Percentiles rank a stretch among this genome's conserved stretches.
phyloP scores from a whole-genome alignment of 371 early-diverging fungal genomes.

The Mycotypha africana region DNA sequence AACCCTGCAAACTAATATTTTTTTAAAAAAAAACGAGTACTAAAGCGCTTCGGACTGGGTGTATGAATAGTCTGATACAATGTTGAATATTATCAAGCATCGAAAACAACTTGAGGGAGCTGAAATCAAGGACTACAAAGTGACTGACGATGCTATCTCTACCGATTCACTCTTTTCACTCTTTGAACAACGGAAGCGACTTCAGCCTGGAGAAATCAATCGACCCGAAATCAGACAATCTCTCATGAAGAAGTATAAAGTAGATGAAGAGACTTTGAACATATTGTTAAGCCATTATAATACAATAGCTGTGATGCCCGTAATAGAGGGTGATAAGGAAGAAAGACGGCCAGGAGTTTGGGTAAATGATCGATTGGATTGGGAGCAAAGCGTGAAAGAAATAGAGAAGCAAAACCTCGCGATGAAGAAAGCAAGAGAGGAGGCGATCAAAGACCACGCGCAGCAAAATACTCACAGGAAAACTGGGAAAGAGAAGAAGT shows the following conservation, averaged over 20 bases:
- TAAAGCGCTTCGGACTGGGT: too few relatives aligned
- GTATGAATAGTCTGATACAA: slow-evolving; percentile 28
- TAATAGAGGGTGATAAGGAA: slow-evolving; percentile 24
- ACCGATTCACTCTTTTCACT: slow-evolving; percentile 31
- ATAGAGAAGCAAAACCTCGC: slow-evolving; percentile 13
- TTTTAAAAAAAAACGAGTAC: background rate
- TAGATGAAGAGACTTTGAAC: slow-evolving; percentile 20
- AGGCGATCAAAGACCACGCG: too few relatives aligned
- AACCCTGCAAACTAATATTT: background rate
- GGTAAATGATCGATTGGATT: slow-evolving; percentile 28
- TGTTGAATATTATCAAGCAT: slow-evolving; percentile 35
- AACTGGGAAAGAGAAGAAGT: too few relatives aligned
- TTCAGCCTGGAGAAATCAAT: slow-evolving; percentile 25
- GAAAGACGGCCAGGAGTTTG: slow-evolving; percentile 30
- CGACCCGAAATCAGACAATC: slow-evolving; percentile 12
- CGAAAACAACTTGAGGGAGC: slow-evolving; percentile 25
- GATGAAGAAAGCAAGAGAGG: slow-evolving; percentile 16
- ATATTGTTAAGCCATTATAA: slow-evolving; percentile 31
- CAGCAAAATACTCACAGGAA: too few relatives aligned
- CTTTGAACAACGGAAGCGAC: slow-evolving; percentile 31
- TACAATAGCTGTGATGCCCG: slow-evolving; percentile 36
- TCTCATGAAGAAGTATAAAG: slow-evolving; percentile 18
- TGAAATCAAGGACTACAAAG: slow-evolving; percentile 4
- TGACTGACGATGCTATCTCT: slow-evolving; percentile 11
- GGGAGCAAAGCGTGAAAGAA: slow-evolving; percentile 17